phyloP scores from a whole-genome alignment of 1,284 basidiomycete species.

The Puccinia coronata region DNA sequence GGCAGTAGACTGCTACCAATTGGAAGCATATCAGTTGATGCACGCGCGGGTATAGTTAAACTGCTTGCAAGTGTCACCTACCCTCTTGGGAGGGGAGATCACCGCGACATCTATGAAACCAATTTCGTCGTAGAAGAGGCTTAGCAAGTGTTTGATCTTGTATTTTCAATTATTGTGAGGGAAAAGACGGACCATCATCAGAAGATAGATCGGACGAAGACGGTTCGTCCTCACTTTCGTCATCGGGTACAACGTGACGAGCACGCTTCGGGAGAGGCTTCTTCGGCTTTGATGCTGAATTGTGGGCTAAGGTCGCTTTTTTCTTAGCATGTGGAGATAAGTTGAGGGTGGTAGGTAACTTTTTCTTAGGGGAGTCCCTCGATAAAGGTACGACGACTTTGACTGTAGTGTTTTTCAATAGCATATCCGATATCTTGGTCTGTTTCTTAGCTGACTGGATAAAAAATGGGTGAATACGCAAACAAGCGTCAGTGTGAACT shows the following conservation, averaged over 20 bases:
- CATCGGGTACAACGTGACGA: background rate
- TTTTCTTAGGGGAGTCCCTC: slow-evolving; percentile 18
- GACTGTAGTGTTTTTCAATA: slow-evolving; percentile 3
- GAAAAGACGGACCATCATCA: background rate
- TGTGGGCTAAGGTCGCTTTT: background rate
- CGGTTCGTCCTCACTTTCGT: background rate
- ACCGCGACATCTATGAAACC: background rate
- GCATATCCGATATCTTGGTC: slow-evolving; percentile 26
- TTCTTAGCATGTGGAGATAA: background rate
- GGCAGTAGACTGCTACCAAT: slow-evolving; percentile 26
- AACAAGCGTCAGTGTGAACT: background rate
- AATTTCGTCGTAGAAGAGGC: background rate
- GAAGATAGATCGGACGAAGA: background rate
- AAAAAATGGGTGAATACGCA: background rate
- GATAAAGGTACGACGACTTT: slow-evolving; percentile 27
- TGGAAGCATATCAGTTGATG: background rate
- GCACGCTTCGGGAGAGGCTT: slow-evolving; percentile 23
- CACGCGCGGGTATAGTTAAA: background rate
- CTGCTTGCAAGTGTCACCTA: background rate
- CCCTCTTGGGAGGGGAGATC: background rate
- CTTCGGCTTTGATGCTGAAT: slow-evolving; percentile 15
- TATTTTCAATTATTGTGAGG: background rate
- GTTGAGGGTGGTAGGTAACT: background rate
- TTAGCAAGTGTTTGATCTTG: background rate
- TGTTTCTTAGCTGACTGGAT: slow-evolving; percentile 18